These are phyloP conservation scores for Obelidium mucronatum DNA, from an alignment of 192 early-diverging fungal genomes.

Conservation along the genomic window DNA sequence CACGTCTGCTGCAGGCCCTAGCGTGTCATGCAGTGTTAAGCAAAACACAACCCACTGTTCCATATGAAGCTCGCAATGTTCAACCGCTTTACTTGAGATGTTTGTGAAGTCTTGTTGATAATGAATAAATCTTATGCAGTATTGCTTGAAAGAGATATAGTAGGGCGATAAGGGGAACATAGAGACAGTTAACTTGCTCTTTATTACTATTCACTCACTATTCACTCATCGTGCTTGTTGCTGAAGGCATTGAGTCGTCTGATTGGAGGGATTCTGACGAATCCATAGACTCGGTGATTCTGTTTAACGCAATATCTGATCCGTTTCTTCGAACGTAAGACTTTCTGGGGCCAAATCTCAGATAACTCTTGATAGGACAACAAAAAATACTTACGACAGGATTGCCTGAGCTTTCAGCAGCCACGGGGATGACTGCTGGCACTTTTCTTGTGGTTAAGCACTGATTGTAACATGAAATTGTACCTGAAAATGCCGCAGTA, in stretches of 20 bases:
- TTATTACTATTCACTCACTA: too few species aligned
- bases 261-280: slow-evolving; percentile 6
- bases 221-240: slow-evolving; percentile 15
- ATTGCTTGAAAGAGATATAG: too few species aligned
- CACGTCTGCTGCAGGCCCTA: too few species aligned
- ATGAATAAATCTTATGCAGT: too few species aligned
- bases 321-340: background rate
- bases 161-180: too few species aligned
- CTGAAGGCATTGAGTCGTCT: slow-evolving; percentile 11
- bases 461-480: background rate
- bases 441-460: background rate
- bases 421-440: background rate
- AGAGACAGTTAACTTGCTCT: too few species aligned
- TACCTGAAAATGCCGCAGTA: background rate
- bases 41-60: too few species aligned
- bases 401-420: background rate
- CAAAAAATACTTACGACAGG: background rate
- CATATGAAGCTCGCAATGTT: too few species aligned
- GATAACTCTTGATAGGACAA: background rate
- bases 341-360: background rate
- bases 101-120: too few species aligned
- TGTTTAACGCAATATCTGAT: background rate
- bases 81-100: too few species aligned
- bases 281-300: slow-evolving; percentile 1
- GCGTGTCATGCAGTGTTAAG: too few species aligned